Conservation (phyloP, 345 rosid genomes). For the Zanthoxylum bungeanum region DNA sequence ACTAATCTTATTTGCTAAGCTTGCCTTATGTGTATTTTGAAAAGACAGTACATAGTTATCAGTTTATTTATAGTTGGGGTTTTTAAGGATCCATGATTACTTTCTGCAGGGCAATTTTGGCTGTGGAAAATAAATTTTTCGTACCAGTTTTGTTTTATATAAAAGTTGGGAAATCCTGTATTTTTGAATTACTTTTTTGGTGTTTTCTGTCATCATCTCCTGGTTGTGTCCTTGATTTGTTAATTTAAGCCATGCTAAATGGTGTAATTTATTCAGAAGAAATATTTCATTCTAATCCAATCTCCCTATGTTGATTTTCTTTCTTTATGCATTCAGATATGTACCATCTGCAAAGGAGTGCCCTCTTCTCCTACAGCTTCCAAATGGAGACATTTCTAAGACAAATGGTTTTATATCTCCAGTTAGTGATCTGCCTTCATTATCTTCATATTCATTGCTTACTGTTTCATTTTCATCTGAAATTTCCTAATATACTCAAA, state of each 20-base stretch:
- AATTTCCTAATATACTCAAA: background rate
- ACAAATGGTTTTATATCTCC: conserved; percentile 97
- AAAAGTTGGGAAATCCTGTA: background rate
- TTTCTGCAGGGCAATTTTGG: background rate
- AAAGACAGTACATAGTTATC: background rate
- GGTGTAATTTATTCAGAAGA: background rate
- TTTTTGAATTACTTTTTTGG: background rate
- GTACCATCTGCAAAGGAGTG: conserved; percentile 83
- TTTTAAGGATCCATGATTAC: background rate
- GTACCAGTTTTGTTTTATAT: background rate
- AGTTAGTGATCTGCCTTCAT: conserved; percentile 40
- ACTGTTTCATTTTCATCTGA: background rate
- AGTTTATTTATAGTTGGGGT: background rate
- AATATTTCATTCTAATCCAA: conserved; percentile 7
- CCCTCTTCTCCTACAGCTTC: conserved; percentile 80
- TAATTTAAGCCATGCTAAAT: background rate
- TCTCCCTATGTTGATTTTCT: conserved; percentile 12
- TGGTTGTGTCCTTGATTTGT: background rate
- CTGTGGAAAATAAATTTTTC: background rate
- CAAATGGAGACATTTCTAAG: conserved; percentile 79
- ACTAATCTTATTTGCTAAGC: background rate
- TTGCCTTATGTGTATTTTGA: background rate
- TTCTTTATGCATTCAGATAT: conserved; percentile 49
- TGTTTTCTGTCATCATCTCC: background rate
- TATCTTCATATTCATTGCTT: conserved; percentile 9